Evolutionary conservation across 352 stramenopile species (phyloP).

Genomic region (Aphanomyces stellatus): DNA sequence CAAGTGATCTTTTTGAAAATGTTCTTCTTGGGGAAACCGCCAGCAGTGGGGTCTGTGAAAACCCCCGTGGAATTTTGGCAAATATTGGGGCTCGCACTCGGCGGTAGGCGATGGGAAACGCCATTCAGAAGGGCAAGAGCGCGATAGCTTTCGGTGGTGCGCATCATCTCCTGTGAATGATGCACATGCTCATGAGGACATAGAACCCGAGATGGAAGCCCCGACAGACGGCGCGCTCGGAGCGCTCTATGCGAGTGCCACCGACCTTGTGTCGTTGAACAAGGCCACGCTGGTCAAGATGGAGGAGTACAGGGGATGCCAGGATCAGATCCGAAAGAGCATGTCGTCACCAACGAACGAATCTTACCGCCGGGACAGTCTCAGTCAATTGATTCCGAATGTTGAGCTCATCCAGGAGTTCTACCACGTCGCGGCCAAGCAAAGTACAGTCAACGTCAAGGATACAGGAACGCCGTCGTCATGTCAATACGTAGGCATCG

Average conservation of each 20-base stretch:
- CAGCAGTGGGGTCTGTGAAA: too few species aligned
- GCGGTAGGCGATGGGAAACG: background rate
- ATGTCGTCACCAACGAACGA: constrained; percentile 31
- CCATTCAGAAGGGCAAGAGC: background rate
- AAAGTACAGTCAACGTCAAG: too few species aligned
- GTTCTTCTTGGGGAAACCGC: too few species aligned
- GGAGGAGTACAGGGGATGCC: constrained; percentile 39
- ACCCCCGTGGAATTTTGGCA: too few species aligned
- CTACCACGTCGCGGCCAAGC: constrained; percentile 36
- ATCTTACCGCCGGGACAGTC: constrained; percentile 28
- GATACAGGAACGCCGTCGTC: constrained; percentile 32
- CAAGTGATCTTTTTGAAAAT: too few species aligned
- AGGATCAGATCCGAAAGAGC: constrained; percentile 41
- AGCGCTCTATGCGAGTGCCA: constrained; percentile 31
- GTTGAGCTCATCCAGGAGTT: constrained; percentile 29
- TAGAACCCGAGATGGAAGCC: background rate
- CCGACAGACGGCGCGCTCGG: background rate
- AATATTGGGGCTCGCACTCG: too few species aligned
- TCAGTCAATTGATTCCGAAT: constrained; percentile 35
- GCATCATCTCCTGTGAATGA: background rate
- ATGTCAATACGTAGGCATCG: background rate
- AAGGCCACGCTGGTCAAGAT: constrained; percentile 28
- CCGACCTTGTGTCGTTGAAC: constrained; percentile 31
- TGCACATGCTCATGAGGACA: background rate
- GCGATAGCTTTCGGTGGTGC: background rate